Evolutionary conservation across 768 basidiomycete genomes (phyloP), one percentile per base, ranked within the genome.

Genomic region (Boletus rex-veris): DNA sequence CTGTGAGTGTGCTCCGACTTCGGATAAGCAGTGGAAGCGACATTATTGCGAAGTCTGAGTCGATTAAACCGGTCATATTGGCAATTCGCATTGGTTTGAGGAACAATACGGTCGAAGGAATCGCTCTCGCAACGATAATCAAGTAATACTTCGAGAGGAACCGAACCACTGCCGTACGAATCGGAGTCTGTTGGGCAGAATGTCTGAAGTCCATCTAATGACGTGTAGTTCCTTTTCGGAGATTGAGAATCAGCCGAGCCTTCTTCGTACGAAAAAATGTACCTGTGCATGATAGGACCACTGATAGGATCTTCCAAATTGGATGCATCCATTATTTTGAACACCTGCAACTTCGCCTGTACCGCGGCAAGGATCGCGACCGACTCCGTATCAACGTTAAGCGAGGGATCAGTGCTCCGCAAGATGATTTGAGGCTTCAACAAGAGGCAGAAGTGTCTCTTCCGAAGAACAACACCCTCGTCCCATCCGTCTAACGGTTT

Each of bases 11-110:
- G 64, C 40, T 68, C 67, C 37, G 73, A 71, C n/a, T 81, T 77
- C 15, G 74, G 67, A 11, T 65, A 68, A n/a, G 71, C 66, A 31
- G 77, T 74, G 11, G 83, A 80, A 31, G 85, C 83, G 30, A 86
- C 72, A 56, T 81, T 83, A 59, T 85, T 91, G 41, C 86, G 85
- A 48, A 94, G 73, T 35, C 95, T 85, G 9, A 97, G 79, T 39
- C 88, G 86, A 71, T 98, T 98, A 75, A 96, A 96, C 67, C 91
- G 93, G 77, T 98, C 95, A 66, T 94, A 92, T 44, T 85, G 88
- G 56, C 96, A 82, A 5, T 80, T 84, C 1, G 89, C 90, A 53
- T 90, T 84, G 0, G 94, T 92, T 69, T 92, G 90, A 3, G 92
- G 89, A 7, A 98, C 89, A 37, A 98, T 78, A 3, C 92, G 87